These are phyloP conservation scores for Eutrema salsugineum DNA, from an alignment of 441 rosid species.

Conservation along the genomic window DNA sequence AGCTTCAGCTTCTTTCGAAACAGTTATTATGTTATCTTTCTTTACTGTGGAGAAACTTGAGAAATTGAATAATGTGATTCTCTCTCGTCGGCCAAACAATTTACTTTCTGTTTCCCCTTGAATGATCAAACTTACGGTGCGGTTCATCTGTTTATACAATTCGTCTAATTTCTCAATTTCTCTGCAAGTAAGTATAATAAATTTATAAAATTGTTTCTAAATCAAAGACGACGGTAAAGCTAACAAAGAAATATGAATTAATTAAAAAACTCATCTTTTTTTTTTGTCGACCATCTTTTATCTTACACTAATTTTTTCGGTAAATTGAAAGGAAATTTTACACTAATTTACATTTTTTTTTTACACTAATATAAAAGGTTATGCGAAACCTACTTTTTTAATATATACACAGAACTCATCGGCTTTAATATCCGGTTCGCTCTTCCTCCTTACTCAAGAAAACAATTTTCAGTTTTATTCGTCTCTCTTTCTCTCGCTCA, in stretches of 20 bases:
- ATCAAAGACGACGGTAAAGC: not conserved
- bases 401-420: not conserved
- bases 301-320: not conserved
- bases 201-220: too few relatives aligned
- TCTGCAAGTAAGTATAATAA: not conserved
- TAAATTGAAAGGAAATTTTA: not conserved
- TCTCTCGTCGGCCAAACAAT: not conserved
- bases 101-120: not conserved
- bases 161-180: not conserved
- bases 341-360: too few relatives aligned
- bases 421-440: not conserved
- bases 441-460: constrained; percentile 41
- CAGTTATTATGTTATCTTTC: not conserved
- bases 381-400: not conserved
- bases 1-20: not conserved
- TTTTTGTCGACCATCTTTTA: too few relatives aligned
- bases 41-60: not conserved
- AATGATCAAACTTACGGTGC: not conserved
- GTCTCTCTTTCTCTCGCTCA: constrained; percentile 8
- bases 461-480: not conserved
- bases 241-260: not conserved
- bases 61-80: not conserved
- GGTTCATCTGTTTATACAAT: too few relatives aligned
- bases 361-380: too few relatives aligned
- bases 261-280: too few relatives aligned